phyloP scores from a whole-genome alignment of 2,329 filamentous ascomycete species.

The Lachnellula subtilissima region DNA sequence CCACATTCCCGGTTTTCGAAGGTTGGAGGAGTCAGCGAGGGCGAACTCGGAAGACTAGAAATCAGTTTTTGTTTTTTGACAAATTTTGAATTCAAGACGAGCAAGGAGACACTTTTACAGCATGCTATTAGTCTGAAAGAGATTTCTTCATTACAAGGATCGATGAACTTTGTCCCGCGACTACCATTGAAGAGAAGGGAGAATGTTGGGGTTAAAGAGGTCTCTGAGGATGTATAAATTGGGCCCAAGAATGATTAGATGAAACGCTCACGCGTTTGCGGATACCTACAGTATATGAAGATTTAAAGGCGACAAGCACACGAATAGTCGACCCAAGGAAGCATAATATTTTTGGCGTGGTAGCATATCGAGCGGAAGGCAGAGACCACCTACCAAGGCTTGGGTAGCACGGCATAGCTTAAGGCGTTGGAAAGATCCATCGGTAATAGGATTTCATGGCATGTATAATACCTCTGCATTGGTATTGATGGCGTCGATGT shows the following conservation, averaged over 20 bases:
- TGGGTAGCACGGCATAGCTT: not conserved
- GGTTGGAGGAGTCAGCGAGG: conserved; percentile 81
- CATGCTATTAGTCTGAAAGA: conserved; percentile 42
- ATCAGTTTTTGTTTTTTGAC: conserved; percentile 83
- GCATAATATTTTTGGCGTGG: not conserved
- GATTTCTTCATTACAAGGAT: conserved; percentile 30
- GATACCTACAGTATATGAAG: too few species aligned
- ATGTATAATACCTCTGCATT: conserved; percentile 14
- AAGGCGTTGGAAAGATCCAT: conserved; percentile 5
- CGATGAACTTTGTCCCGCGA: conserved; percentile 28
- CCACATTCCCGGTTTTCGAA: conserved; percentile 77
- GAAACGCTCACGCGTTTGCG: not conserved
- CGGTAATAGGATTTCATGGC: conserved; percentile 1
- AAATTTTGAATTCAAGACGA: conserved; percentile 74
- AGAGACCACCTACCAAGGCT: not conserved
- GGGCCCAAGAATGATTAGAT: not conserved
- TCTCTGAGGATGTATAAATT: conserved; percentile 22
- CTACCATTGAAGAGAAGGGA: conserved; percentile 24
- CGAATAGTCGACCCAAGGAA: not conserved
- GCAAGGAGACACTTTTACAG: conserved; percentile 47
- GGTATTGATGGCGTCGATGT: not conserved
- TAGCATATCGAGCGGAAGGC: not conserved
- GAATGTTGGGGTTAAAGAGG: conserved; percentile 21
- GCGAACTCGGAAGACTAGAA: conserved; percentile 78
- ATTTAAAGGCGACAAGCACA: not conserved